Conservation (phyloP, 371 early-diverging fungal genomes). For the Apophysomyces ossiformis region DNA sequence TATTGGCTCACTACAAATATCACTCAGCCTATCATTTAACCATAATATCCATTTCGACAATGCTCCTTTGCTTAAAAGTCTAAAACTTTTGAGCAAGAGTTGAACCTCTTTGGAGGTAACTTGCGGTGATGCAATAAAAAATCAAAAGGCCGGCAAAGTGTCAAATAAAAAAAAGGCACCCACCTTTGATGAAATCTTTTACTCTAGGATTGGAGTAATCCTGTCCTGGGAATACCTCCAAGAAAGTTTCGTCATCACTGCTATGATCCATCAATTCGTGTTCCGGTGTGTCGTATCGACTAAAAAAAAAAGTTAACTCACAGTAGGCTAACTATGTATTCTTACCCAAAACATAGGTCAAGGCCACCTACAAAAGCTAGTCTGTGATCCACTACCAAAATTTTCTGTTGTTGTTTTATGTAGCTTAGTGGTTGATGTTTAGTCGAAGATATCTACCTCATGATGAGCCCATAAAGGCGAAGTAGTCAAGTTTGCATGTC, state of each 20-base stretch:
- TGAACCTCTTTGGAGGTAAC: too few relatives aligned
- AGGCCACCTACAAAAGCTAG: constrained; percentile 92
- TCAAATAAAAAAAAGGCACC: background rate
- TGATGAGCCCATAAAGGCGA: constrained; percentile 82
- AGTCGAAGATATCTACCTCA: constrained; percentile 36
- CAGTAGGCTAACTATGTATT: background rate
- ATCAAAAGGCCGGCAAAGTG: background rate
- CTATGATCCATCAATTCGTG: constrained; percentile 78
- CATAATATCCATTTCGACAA: too few relatives aligned
- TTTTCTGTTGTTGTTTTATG: constrained; percentile 64
- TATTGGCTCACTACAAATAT: constrained; percentile 37
- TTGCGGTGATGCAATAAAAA: background rate
- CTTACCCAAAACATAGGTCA: constrained; percentile 85
- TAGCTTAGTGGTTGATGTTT: background rate
- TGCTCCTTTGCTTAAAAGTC: too few relatives aligned
- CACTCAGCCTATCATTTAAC: too few relatives aligned
- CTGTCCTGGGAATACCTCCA: constrained; percentile 81
- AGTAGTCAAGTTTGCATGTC: constrained; percentile 73
- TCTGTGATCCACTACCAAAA: constrained; percentile 81
- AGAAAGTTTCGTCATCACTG: constrained; percentile 27
- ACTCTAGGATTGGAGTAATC: constrained; percentile 94
- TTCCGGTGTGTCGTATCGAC: constrained; percentile 83
- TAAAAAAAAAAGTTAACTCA: constrained; percentile 18
- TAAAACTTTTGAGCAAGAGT: too few relatives aligned
- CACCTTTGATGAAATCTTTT: constrained; percentile 83